A percentile compares a stretch with the other conserved stretches of the same genome.
Conservation (phyloP, 1,139 yeast genomes). For the Sporopachydermia cereana region DNA sequence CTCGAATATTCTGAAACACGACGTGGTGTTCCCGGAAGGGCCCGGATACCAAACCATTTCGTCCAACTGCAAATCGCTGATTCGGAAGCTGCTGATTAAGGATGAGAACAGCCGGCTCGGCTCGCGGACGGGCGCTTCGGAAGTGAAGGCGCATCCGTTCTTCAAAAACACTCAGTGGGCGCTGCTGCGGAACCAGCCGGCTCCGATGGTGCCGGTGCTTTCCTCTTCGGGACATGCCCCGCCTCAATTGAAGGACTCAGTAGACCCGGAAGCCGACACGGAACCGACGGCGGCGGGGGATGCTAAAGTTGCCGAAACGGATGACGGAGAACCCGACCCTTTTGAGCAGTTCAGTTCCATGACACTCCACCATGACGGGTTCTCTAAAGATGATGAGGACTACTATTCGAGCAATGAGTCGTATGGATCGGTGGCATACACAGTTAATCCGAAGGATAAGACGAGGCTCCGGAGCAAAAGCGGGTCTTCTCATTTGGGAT, state of each 20-base stretch:
- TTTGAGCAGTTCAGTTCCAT: slow-evolving; percentile 83
- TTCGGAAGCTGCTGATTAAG: slow-evolving; percentile 71
- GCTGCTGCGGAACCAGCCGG: slow-evolving; percentile 74
- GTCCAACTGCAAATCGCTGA: slow-evolving; percentile 64
- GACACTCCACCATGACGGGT: slow-evolving; percentile 68
- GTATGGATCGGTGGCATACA: slow-evolving; percentile 5
- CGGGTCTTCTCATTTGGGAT: slow-evolving; percentile 4
- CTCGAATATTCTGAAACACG: slow-evolving; percentile 74
- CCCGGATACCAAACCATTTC: slow-evolving; percentile 38
- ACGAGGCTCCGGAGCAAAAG: slow-evolving; percentile 1
- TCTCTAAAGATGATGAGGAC: slow-evolving; percentile 17
- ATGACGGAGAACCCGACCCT: slow-evolving; percentile 46
- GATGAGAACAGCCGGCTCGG: slow-evolving; percentile 86
- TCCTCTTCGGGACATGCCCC: slow-evolving; percentile 8
- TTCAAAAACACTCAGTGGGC: slow-evolving; percentile 96
- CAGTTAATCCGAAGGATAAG: slow-evolving; percentile 6
- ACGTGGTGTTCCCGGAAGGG: slow-evolving; percentile 55
- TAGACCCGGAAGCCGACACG: slow-evolving; percentile 11
- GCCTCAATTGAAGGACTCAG: slow-evolving; percentile 14
- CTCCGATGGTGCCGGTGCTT: slow-evolving; percentile 88
- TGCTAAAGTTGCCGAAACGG: slow-evolving; percentile 22
- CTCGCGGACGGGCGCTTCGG: slow-evolving; percentile 88
- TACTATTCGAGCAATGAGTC: slow-evolving; percentile 7
- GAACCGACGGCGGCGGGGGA: slow-evolving; percentile 30
- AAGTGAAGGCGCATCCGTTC: slow-evolving; percentile 79